A percentile compares a stretch with the other conserved stretches of the same genome.
Conservation (phyloP, 1,139 yeast species). For the Wickerhamomyces sp. region DNA sequence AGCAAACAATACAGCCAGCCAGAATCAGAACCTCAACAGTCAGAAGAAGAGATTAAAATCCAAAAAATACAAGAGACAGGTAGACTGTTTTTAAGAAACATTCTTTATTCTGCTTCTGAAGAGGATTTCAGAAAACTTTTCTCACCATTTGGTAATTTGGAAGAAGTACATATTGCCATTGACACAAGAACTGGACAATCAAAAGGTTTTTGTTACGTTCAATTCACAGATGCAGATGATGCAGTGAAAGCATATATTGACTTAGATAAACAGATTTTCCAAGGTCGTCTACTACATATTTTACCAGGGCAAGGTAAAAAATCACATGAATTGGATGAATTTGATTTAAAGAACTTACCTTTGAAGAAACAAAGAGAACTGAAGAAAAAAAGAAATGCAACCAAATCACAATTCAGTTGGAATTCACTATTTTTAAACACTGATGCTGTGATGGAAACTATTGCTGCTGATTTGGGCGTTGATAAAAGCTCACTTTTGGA, state of each 20-base stretch:
- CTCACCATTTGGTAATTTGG: constrained; percentile 46
- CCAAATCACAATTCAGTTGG: constrained; percentile 89
- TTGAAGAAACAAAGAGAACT: constrained; percentile 85
- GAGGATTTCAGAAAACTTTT: constrained; percentile 60
- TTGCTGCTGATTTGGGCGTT: constrained; percentile 80
- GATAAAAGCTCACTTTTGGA: constrained; percentile 79
- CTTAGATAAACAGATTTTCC: constrained; percentile 86
- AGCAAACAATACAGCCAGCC: constrained; percentile 5
- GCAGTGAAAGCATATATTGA: constrained; percentile 73
- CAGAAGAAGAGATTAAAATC: constrained; percentile 42
- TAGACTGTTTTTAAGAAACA: constrained; percentile 83
- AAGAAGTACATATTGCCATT: constrained; percentile 85
- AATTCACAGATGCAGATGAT: constrained; percentile 59
- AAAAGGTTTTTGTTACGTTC: constrained; percentile 89
- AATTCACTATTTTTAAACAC: constrained; percentile 85
- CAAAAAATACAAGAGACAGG: constrained; percentile 65
- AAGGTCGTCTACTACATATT: constrained; percentile 89
- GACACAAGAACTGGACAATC: constrained; percentile 89
- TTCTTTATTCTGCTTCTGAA: constrained; percentile 76
- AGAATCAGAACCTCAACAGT: constrained; percentile 16
- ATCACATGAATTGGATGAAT: constrained; percentile 77
- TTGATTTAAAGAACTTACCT: constrained; percentile 85
- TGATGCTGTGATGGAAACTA: constrained; percentile 90
- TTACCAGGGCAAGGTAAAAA: constrained; percentile 83
- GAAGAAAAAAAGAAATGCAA: constrained; percentile 78